phyloP scores from a whole-genome alignment of 2,329 filamentous ascomycete genomes.

The Stachybotrys chlorohalonatus region DNA sequence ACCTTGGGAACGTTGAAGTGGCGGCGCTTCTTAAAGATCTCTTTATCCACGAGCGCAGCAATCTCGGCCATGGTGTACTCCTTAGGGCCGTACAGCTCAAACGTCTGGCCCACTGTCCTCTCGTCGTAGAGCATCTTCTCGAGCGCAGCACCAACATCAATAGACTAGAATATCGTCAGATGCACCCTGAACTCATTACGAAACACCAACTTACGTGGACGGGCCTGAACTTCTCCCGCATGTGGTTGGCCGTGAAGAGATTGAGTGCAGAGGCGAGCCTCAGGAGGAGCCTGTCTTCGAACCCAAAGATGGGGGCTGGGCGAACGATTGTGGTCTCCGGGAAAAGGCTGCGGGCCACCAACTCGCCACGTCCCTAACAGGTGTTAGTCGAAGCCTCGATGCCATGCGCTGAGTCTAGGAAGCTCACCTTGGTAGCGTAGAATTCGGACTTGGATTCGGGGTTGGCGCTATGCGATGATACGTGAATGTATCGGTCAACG shows the following conservation, averaged over 20 bases:
- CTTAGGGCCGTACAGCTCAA: constrained; percentile 87
- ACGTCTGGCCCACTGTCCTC: constrained; percentile 81
- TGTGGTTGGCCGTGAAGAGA: constrained; percentile 82
- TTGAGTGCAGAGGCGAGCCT: constrained; percentile 74
- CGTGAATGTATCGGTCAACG: constrained; percentile 90
- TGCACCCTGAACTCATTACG: neutral
- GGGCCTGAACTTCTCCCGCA: constrained; percentile 84
- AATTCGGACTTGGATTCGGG: constrained; percentile 76
- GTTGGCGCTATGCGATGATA: constrained; percentile 89
- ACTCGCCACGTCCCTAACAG: constrained; percentile 65
- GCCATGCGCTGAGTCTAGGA: neutral
- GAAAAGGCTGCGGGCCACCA: constrained; percentile 78
- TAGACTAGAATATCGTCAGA: constrained; percentile 48
- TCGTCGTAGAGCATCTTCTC: constrained; percentile 90
- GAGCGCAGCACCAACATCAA: constrained; percentile 82
- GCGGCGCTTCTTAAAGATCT: constrained; percentile 82
- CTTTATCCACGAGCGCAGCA: constrained; percentile 76
- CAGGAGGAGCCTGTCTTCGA: constrained; percentile 86
- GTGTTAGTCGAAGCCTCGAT: constrained; percentile 6
- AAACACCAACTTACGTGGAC: constrained; percentile 59
- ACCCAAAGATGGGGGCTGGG: constrained; percentile 88
- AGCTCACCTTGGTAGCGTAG: constrained; percentile 73
- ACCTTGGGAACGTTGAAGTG: constrained; percentile 86
- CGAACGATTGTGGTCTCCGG: constrained; percentile 96
- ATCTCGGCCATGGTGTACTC: constrained; percentile 88